phyloP scores from a whole-genome alignment of 768 basidiomycete genomes.

The Dentipellis fragilis region DNA sequence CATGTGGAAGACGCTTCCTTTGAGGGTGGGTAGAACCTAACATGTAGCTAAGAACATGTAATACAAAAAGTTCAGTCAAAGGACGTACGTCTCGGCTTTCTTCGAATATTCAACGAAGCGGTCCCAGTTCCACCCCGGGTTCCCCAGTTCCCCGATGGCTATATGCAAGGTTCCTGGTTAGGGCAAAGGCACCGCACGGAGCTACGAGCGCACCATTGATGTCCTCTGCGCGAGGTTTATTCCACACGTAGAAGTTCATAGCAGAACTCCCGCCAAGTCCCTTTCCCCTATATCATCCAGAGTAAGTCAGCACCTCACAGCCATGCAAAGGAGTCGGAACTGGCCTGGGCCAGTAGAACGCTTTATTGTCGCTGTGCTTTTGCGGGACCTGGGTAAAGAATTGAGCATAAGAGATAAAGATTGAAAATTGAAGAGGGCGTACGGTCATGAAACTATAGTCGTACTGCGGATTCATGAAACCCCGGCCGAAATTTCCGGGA shows the following conservation, averaged over 20 bases:
- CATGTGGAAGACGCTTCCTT: conserved; percentile 9
- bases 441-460: conserved; percentile 15
- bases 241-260: conserved; percentile 31
- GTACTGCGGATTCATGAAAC: conserved; percentile 10
- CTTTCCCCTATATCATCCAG: conserved; percentile 14
- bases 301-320: background rate
- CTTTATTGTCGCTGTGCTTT: conserved; percentile 3
- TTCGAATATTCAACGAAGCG: conserved; percentile 28
- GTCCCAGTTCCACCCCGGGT: conserved; percentile 46
- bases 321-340: background rate
- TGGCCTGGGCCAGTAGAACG: conserved; percentile 10
- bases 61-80: background rate
- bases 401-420: background rate
- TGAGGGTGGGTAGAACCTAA: conserved; percentile 16
- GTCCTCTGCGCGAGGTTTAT: conserved; percentile 19
- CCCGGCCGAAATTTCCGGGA: conserved; percentile 9
- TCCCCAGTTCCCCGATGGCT: conserved; percentile 37
- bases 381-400: conserved; percentile 10
- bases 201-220: conserved; percentile 17
- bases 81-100: conserved; percentile 21
- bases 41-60: background rate
- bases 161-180: background rate
- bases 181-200: background rate
- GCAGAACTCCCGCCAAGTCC: conserved; percentile 31
- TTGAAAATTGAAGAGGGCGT: background rate